Evolutionary conservation across 2,329 filamentous ascomycete species (phyloP).

Genomic region (Akanthomyces dipterigenus): DNA sequence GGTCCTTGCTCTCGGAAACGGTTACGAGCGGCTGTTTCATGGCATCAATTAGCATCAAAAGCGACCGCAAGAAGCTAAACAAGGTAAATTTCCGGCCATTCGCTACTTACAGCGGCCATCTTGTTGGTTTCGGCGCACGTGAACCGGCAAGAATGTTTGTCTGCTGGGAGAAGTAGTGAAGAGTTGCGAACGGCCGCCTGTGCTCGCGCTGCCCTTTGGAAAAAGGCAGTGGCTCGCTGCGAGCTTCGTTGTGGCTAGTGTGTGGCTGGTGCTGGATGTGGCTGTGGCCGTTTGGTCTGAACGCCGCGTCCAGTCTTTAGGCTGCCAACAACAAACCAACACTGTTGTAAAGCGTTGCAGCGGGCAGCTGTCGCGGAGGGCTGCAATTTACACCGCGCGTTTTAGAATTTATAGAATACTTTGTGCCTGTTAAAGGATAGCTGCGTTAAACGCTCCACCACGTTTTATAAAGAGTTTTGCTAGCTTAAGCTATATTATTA

Average conservation of each 20-base stretch:
- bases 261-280: conserved; percentile 5
- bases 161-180: conserved; percentile 9
- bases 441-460: too few species aligned
- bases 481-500: too few species aligned
- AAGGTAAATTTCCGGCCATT: not conserved
- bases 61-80: not conserved
- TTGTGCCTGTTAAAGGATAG: too few species aligned
- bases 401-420: too few species aligned
- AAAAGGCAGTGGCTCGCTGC: conserved; percentile 7
- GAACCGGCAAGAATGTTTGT: conserved; percentile 8
- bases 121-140: conserved; percentile 24
- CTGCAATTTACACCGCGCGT: too few species aligned
- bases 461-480: too few species aligned
- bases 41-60: conserved; percentile 17
- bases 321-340: too few species aligned
- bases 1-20: conserved; percentile 90
- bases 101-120: conserved; percentile 46
- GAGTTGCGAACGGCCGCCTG: not conserved
- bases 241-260: conserved; percentile 7
- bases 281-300: not conserved
- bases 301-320: not conserved
- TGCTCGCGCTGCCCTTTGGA: conserved; percentile 9
- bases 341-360: too few species aligned
- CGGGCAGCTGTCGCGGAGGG: too few species aligned
- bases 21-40: conserved; percentile 55